These are phyloP conservation scores for Penicillium decumbens DNA, from an alignment of 2,329 filamentous ascomycete genomes.

Conservation along the genomic window DNA sequence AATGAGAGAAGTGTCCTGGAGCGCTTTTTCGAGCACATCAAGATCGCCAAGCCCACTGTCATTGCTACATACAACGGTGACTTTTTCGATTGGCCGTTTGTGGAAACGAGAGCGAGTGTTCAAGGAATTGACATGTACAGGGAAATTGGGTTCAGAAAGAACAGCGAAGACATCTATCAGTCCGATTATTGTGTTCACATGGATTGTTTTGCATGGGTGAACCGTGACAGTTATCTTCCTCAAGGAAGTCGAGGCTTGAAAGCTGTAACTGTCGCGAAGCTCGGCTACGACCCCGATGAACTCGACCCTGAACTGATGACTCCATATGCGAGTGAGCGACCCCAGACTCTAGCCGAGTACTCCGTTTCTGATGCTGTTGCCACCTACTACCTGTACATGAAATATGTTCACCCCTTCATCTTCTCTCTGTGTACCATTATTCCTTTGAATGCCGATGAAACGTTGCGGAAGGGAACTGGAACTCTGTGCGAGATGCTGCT, in stretches of 20 bases:
- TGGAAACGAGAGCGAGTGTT: slow-evolving; percentile 86
- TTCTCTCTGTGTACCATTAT: slow-evolving; percentile 98
- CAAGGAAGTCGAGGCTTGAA: slow-evolving; percentile 97
- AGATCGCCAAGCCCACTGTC: slow-evolving; percentile 87
- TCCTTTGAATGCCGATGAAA: slow-evolving; percentile 86
- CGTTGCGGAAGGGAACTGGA: slow-evolving; percentile 89
- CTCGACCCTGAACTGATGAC: slow-evolving; percentile 97
- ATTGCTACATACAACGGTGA: slow-evolving; percentile 99
- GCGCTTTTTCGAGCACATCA: slow-evolving; percentile 91
- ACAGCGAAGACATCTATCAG: slow-evolving; percentile 92
- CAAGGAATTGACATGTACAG: slow-evolving; percentile 99
- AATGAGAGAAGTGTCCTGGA: slow-evolving; percentile 85
- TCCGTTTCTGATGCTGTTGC: slow-evolving; percentile 98
- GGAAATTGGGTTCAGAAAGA: slow-evolving; percentile 95
- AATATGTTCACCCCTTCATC: slow-evolving; percentile 99
- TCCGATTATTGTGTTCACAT: slow-evolving; percentile 95
- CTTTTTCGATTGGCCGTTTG: slow-evolving; percentile 99
- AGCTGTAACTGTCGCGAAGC: slow-evolving; percentile 93
- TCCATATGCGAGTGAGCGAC: slow-evolving; percentile 76
- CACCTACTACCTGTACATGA: slow-evolving; percentile 99
- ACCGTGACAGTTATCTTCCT: slow-evolving; percentile 93
- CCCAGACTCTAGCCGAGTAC: slow-evolving; percentile 93
- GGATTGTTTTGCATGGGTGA: slow-evolving; percentile 99
- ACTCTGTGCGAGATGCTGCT: slow-evolving; percentile 99
- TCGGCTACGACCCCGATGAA: slow-evolving; percentile 97